These are phyloP conservation scores for Gentiana dahurica DNA, from an alignment of 257 asterid species.

Conservation along the genomic window DNA sequence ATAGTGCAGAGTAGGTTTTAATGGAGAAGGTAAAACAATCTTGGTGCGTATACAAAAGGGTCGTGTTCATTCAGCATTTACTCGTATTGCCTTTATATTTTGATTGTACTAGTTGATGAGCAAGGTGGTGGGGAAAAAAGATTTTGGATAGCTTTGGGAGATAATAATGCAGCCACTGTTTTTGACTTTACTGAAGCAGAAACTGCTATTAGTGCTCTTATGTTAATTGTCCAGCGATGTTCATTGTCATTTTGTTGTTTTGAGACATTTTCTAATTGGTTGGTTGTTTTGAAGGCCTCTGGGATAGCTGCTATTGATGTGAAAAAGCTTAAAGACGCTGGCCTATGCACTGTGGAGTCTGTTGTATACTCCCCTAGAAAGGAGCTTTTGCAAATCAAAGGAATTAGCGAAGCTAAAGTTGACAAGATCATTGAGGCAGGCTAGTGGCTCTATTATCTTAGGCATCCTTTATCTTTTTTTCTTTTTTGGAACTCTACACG, in stretches of 20 bases:
- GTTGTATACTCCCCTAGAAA: constrained; percentile 90
- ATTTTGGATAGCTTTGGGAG: neutral
- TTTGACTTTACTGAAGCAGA: neutral
- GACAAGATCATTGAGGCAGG: constrained; percentile 99
- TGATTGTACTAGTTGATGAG: neutral
- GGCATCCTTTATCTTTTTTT: too few species aligned
- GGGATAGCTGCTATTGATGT: constrained; percentile 88
- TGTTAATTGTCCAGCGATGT: too few species aligned
- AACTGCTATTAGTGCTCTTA: neutral
- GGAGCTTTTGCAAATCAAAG: constrained; percentile 87
- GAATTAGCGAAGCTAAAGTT: constrained; percentile 95
- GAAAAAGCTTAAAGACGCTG: constrained; percentile 89
- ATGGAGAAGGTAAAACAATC: too few species aligned
- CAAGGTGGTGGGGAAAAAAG: neutral
- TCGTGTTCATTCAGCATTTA: too few species aligned
- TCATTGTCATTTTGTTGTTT: too few species aligned
- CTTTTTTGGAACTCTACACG: too few species aligned
- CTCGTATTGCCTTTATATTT: neutral
- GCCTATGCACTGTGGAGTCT: constrained; percentile 86
- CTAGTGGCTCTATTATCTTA: constrained; percentile 20
- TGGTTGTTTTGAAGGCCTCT: constrained; percentile 41
- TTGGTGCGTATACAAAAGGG: too few species aligned
- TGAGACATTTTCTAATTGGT: neutral
- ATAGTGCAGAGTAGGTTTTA: too few species aligned
- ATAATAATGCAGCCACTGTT: neutral